These are phyloP conservation scores for Mayamaea pseudoterrestris DNA, from an alignment of 108 stramenopile genomes.

Conservation along the genomic window DNA sequence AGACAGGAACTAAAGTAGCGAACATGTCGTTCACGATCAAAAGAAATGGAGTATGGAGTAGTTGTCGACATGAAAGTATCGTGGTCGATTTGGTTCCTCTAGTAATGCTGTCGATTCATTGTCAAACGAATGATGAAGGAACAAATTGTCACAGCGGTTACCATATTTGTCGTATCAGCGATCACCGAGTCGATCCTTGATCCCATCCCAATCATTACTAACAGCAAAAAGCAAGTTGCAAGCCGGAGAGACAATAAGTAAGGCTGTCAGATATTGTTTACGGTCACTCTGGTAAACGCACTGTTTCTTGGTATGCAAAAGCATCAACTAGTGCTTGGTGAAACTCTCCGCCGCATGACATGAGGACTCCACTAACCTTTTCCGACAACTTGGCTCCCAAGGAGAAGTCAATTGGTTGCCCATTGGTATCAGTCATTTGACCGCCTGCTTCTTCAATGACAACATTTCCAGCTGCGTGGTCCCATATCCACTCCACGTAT, in stretches of 20 bases:
- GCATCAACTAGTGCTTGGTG: slow-evolving; percentile 38
- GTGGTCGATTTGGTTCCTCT: too few relatives aligned
- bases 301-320: neutral
- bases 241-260: too few relatives aligned
- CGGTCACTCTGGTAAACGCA: neutral
- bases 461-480: slow-evolving; percentile 61
- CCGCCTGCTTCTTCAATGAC: slow-evolving; percentile 72
- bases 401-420: slow-evolving; percentile 54
- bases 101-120: too few relatives aligned
- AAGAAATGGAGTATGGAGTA: too few relatives aligned
- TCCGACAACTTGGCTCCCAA: slow-evolving; percentile 37
- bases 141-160: too few relatives aligned
- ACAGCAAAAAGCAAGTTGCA: too few relatives aligned
- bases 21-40: slow-evolving; percentile 45
- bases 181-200: too few relatives aligned
- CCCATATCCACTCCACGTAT: slow-evolving; percentile 81
- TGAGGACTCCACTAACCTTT: slow-evolving; percentile 31
- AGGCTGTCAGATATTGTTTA: too few relatives aligned
- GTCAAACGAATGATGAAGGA: too few relatives aligned
- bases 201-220: too few relatives aligned
- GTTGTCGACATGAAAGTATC: too few relatives aligned
- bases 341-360: slow-evolving; percentile 29
- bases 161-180: too few relatives aligned
- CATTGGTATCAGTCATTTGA: slow-evolving; percentile 54
- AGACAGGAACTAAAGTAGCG: slow-evolving; percentile 43